Evolutionary conservation across 2,329 filamentous ascomycete genomes (phyloP).

Genomic region (Aspergillus calidoustus): DNA sequence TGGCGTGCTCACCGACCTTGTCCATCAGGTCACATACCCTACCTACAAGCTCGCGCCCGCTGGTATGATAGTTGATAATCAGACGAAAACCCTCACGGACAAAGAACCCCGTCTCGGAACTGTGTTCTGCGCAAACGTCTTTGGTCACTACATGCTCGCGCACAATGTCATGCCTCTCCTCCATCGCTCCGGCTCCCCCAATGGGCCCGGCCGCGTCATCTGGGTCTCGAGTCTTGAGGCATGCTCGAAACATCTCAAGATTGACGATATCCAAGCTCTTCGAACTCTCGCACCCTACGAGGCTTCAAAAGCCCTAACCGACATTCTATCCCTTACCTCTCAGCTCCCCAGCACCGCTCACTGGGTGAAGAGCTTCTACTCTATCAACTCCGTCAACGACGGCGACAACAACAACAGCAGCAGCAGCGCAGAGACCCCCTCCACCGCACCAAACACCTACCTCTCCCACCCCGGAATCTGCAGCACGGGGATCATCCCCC

Average conservation of each 20-base stretch:
- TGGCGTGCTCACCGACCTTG: constrained; percentile 63
- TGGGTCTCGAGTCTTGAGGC: constrained; percentile 88
- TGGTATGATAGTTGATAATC: constrained; percentile 59
- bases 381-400: constrained; percentile 25
- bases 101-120: constrained; percentile 70
- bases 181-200: constrained; percentile 48
- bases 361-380: constrained; percentile 63
- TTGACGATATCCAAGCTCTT: constrained; percentile 78
- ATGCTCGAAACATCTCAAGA: constrained; percentile 58
- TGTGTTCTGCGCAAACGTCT: constrained; percentile 89
- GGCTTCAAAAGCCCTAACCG: constrained; percentile 82
- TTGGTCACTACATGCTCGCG: constrained; percentile 89
- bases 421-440: constrained; percentile 18
- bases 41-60: constrained; percentile 69
- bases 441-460: constrained; percentile 67
- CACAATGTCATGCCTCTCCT: constrained; percentile 81
- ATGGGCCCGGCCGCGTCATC: constrained; percentile 68
- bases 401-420: constrained; percentile 20
- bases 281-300: constrained; percentile 73
- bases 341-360: constrained; percentile 66
- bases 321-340: constrained; percentile 77
- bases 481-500: constrained; percentile 77
- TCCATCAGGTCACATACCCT: constrained; percentile 76
- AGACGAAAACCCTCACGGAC: constrained; percentile 47
- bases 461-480: constrained; percentile 86